Percentiles rank a stretch among this genome's conserved stretches.
Evolutionary conservation across 2,329 filamentous ascomycete genomes (phyloP).

Genomic region (Fusarium staphyleae): DNA sequence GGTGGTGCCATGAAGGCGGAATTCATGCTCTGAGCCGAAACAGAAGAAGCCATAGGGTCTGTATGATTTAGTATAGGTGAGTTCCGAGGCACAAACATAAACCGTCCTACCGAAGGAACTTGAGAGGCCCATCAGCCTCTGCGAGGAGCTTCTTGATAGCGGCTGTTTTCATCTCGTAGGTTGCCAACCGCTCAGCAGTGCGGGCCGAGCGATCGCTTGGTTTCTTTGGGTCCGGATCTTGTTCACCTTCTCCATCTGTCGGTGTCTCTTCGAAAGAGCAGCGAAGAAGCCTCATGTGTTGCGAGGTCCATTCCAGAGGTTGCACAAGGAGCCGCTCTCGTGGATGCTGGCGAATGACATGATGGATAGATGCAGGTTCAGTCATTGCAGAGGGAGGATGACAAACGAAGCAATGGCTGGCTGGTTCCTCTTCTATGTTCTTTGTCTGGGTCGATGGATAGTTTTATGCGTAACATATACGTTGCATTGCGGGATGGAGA

Average conservation of each 20-base stretch:
- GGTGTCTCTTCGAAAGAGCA: constrained; percentile 14
- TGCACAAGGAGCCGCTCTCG: constrained; percentile 38
- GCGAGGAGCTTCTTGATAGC: constrained; percentile 30
- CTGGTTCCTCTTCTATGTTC: no score
- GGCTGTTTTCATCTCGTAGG: constrained; percentile 33
- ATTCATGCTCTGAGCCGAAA: constrained; percentile 28
- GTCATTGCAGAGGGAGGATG: not conserved
- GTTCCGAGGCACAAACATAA: not conserved
- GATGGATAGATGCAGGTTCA: constrained; percentile 14
- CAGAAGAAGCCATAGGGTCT: constrained; percentile 39
- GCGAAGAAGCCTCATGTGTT: constrained; percentile 31
- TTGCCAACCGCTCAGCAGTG: constrained; percentile 31
- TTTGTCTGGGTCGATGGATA: no score
- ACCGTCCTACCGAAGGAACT: constrained; percentile 27
- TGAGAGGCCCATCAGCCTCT: constrained; percentile 30
- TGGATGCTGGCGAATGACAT: constrained; percentile 36
- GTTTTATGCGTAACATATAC: not conserved
- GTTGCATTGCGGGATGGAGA: not conserved
- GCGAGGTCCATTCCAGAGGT: constrained; percentile 33
- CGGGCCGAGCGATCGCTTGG: constrained; percentile 16
- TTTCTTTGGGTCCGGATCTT: constrained; percentile 2
- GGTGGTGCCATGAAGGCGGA: constrained; percentile 33
- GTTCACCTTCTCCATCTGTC: not conserved
- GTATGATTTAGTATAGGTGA: not conserved
- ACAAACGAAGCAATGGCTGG: not conserved